Base-by-base conservation (phyloP, 2,329 filamentous ascomycete species). In the Stenocarpella maydis region DNA sequence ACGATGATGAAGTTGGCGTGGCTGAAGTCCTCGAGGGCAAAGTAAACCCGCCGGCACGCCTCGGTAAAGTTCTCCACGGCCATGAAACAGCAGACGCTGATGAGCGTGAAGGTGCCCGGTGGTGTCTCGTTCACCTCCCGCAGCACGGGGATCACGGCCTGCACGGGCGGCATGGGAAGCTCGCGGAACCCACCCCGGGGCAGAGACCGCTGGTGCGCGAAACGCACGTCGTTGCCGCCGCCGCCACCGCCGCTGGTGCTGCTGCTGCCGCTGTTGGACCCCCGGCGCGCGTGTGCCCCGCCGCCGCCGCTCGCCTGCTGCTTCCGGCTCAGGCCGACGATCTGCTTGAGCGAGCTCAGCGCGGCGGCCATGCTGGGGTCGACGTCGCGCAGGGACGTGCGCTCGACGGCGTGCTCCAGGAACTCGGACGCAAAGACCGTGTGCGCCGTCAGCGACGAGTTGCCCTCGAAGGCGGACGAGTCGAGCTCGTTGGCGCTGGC, bases 401-500 rank as follows among this genome's bases (percentile, higher is more conserved):
- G 80, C 72, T 82, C 78, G 31, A 86, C 85, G n/a, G 84, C 83
- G 69, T 83, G 80, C 73, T 88, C 85, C 26, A 87, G 81, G 49
- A 88, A 86, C 72, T 86, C 83, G 74, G 80, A 84, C 26, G 85
- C 86, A 73, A 87, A 87, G n/a, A 81, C 81, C 3, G 86, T 84
- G 68, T 87, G 85, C 5, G 83, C 82, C 4, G 83, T 78, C 53
- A 87, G 78, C 24, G 83, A 84, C 1, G 83, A 82, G 73, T 84
- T 82, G n/a, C 83, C 84, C 70, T 84, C 80, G 74, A 84, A 82
- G 17, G 79, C 79, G 21, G 69, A 71, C 17, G 80, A 80, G 66
- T 83, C 81, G 7, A 81, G 78, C 17, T 77, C 49, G 50, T 54
- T 54, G 53, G 3, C 24, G n/a, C 34, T 21, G 12, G 53, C 52